Conservation (phyloP, 805 yeast genomes). For the Kodamaea laetipori region DNA sequence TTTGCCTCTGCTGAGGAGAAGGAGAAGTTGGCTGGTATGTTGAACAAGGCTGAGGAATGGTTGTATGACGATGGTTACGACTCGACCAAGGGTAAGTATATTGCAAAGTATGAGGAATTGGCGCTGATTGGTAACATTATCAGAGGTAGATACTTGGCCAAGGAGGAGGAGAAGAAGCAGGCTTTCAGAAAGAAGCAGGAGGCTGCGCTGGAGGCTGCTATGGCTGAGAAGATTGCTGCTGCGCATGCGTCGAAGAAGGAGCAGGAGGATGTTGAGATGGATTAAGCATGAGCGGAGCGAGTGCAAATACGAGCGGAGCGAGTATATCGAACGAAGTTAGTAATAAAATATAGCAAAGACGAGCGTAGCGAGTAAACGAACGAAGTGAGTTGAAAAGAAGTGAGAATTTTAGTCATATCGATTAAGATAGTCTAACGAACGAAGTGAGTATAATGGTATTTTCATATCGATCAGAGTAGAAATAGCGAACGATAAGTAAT, state of each 20-base stretch:
- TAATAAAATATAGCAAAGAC: neutral
- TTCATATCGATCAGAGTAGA: no score
- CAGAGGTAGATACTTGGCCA: constrained; percentile 90
- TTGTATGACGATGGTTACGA: constrained; percentile 97
- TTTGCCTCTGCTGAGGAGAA: constrained; percentile 93
- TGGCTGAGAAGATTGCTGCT: constrained; percentile 83
- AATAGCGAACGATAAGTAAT: no score
- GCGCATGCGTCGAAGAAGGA: constrained; percentile 36
- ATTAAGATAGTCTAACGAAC: no score
- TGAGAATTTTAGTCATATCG: no score
- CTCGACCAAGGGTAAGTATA: constrained; percentile 92
- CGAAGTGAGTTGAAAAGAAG: no score
- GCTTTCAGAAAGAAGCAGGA: constrained; percentile 84
- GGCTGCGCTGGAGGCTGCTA: constrained; percentile 77
- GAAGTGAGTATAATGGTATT: no score
- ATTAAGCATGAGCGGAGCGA: constrained; percentile 18
- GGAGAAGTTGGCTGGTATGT: constrained; percentile 67
- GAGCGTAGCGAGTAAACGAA: no score
- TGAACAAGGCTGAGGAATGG: constrained; percentile 95
- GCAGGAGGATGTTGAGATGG: constrained; percentile 32
- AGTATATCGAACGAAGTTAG: constrained; percentile 1
- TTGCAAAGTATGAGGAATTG: constrained; percentile 97
- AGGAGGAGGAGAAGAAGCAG: constrained; percentile 94
- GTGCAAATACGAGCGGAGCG: neutral
- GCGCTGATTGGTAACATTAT: constrained; percentile 93